A percentile compares a stretch with the other conserved stretches of the same genome.
phyloP scores from a whole-genome alignment of 371 early-diverging fungal species.

The Mortierella sp. region DNA sequence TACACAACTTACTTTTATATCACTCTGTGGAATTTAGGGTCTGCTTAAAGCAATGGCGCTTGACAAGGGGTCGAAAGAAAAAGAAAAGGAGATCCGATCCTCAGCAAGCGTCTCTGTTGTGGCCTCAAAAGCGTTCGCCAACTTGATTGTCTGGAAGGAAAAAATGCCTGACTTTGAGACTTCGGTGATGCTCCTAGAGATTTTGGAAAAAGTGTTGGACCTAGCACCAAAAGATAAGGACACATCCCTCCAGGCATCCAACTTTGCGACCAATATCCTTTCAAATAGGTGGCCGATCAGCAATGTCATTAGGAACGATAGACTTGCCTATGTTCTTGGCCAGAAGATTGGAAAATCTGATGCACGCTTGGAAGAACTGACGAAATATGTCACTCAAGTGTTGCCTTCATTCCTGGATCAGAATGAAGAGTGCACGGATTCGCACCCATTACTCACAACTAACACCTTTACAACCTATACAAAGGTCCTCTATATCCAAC shows the following conservation, averaged over 20 bases:
- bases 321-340: conserved; percentile 53
- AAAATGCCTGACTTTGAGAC: conserved; percentile 50
- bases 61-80: conserved; percentile 17
- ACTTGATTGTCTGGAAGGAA: conserved; percentile 28
- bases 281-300: conserved; percentile 33
- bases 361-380: conserved; percentile 56
- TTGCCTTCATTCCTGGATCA: conserved; percentile 59
- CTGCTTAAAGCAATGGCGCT: conserved; percentile 36
- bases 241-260: conserved; percentile 25
- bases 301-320: conserved; percentile 29
- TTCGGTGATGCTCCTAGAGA: conserved; percentile 29
- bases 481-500: conserved; percentile 65
- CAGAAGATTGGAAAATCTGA: conserved; percentile 59
- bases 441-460: conserved; percentile 59
- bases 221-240: conserved; percentile 33
- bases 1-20: conserved; percentile 1
- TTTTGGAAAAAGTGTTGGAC: conserved; percentile 34
- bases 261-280: conserved; percentile 29
- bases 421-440: conserved; percentile 50
- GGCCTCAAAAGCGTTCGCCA: conserved; percentile 27
- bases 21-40: no score
- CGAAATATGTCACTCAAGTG: conserved; percentile 55
- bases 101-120: conserved; percentile 37
- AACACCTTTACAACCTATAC: conserved; percentile 63
- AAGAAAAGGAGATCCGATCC: conserved; percentile 15